These are phyloP conservation scores for Dacryopinax spathularia DNA, from an alignment of 768 basidiomycete genomes.

Conservation along the genomic window DNA sequence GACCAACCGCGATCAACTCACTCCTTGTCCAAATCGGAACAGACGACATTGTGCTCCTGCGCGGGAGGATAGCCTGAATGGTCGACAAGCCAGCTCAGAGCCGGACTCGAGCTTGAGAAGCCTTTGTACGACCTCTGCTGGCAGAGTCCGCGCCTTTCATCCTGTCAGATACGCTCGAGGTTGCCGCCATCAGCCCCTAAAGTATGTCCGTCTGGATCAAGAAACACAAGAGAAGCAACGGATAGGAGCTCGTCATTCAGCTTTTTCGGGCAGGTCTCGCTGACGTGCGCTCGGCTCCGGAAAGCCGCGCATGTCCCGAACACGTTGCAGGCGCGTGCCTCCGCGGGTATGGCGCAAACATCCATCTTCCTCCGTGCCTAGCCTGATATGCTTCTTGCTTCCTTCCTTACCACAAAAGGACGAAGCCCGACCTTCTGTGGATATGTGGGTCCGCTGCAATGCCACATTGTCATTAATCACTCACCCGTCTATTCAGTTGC, in stretches of 20 bases:
- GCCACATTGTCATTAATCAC: conserved; percentile 1
- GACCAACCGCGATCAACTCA: neutral
- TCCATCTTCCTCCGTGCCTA: neutral
- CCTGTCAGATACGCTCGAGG: neutral
- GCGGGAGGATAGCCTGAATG: neutral
- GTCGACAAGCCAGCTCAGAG: neutral
- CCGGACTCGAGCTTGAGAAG: neutral
- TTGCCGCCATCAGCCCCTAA: neutral
- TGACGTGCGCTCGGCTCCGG: neutral
- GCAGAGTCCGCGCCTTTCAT: neutral
- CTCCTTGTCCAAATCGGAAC: too few relatives aligned
- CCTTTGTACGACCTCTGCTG: neutral
- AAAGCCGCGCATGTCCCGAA: neutral
- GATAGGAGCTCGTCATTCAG: neutral
- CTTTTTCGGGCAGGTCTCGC: neutral
- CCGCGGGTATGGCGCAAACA: neutral
- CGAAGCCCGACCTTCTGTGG: neutral
- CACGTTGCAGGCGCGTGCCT: neutral
- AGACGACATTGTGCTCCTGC: neutral
- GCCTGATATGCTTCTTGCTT: neutral
- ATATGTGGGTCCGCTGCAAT: neutral
- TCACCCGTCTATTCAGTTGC: neutral
- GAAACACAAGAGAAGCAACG: neutral
- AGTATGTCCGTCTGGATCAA: neutral
- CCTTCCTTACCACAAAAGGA: neutral